These are phyloP conservation scores for Apophysomyces elegans DNA, from an alignment of 371 early-diverging fungal species.

Conservation along the genomic window DNA sequence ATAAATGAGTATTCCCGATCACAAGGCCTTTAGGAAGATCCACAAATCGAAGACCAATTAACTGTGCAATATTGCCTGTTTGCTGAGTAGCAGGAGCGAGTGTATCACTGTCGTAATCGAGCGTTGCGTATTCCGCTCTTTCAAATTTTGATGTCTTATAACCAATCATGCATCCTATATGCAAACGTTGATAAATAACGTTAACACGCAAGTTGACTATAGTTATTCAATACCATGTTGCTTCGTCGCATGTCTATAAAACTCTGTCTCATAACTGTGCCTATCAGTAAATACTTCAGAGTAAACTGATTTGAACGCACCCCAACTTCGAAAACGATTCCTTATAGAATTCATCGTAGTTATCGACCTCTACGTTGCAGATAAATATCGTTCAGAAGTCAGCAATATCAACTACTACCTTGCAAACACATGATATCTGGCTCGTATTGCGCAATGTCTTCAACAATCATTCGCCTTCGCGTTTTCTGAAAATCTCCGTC, in stretches of 20 bases:
- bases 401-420: slow-evolving; percentile 30
- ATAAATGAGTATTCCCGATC: slow-evolving; percentile 52
- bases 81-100: slow-evolving; percentile 46
- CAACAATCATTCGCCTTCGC: slow-evolving; percentile 42
- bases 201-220: neutral
- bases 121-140: slow-evolving; percentile 31
- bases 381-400: neutral
- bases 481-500: slow-evolving; percentile 29
- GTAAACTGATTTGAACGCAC: slow-evolving; percentile 16
- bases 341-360: slow-evolving; percentile 39
- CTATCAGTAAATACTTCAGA: neutral
- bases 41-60: slow-evolving; percentile 30
- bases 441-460: slow-evolving; percentile 51
- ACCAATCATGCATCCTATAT: slow-evolving; percentile 37
- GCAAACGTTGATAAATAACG: neutral
- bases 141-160: slow-evolving; percentile 39
- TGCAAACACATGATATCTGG: slow-evolving; percentile 62
- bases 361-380: slow-evolving; percentile 40
- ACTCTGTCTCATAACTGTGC: slow-evolving; percentile 30
- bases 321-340: slow-evolving; percentile 34
- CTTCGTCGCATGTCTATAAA: slow-evolving; percentile 38
- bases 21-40: slow-evolving; percentile 26
- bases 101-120: slow-evolving; percentile 54
- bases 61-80: slow-evolving; percentile 59
- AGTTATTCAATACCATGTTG: slow-evolving; percentile 34